Percentiles rank a stretch among this genome's conserved stretches.
Evolutionary conservation across 148 eudicot species (phyloP).

Genomic region (Nepenthes gracilis): DNA sequence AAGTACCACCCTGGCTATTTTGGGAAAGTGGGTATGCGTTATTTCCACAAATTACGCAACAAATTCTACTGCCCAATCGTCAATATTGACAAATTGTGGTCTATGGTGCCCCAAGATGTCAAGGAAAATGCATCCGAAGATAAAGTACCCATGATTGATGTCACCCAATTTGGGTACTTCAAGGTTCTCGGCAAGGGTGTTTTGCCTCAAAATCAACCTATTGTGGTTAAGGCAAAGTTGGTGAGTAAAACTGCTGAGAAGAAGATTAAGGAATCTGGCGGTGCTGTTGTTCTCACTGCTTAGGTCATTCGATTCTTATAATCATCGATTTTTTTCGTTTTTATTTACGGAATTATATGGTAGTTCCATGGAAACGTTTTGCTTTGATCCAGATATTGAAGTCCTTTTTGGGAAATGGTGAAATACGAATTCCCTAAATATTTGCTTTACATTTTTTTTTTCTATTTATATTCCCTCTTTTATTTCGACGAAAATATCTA

Average conservation of each 20-base stretch:
- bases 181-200: constrained; percentile 10
- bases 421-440: no score
- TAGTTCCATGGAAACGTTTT: no score
- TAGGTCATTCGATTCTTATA: constrained; percentile 1
- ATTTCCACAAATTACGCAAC: constrained; percentile 12
- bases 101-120: constrained; percentile 8
- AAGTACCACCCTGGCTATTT: constrained; percentile 16
- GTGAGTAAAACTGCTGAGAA: constrained; percentile 10
- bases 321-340: not conserved
- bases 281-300: constrained; percentile 12
- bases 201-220: constrained; percentile 8
- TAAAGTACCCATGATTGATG: constrained; percentile 8
- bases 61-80: constrained; percentile 11
- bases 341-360: not conserved
- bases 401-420: no score
- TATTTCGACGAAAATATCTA: no score
- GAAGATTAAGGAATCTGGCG: constrained; percentile 13
- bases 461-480: no score
- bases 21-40: constrained; percentile 13
- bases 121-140: constrained; percentile 5
- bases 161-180: constrained; percentile 11
- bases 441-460: no score
- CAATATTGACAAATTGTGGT: constrained; percentile 12
- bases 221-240: constrained; percentile 13
- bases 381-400: no score